Conservation (phyloP, 257 asterid genomes). For the Solanum peruvianum region DNA sequence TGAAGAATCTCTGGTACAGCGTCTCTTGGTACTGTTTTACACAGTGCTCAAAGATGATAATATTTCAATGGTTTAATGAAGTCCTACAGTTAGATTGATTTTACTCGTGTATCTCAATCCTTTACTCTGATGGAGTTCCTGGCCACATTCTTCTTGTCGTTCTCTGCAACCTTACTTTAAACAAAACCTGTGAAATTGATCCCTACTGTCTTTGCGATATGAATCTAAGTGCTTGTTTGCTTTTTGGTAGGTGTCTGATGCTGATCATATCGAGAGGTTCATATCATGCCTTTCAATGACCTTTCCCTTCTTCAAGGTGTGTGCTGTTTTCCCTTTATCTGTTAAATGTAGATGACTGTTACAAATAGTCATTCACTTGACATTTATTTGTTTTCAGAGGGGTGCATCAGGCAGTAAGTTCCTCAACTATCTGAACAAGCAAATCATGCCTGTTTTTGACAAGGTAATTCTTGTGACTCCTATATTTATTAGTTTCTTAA, state of each 20-base stretch:
- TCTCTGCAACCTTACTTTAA: neutral
- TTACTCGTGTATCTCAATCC: neutral
- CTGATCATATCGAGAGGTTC: conserved; percentile 69
- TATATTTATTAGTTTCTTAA: neutral
- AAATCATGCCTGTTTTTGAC: conserved; percentile 81
- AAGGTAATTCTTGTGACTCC: conserved; percentile 38
- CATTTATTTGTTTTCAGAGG: conserved; percentile 40
- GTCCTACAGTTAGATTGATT: neutral
- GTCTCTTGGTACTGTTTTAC: neutral
- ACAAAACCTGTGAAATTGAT: neutral
- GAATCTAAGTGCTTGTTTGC: neutral
- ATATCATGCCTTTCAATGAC: conserved; percentile 74
- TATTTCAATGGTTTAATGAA: neutral
- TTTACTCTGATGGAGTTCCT: neutral
- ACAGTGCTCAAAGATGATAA: neutral
- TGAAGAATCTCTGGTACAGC: neutral
- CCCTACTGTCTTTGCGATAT: neutral
- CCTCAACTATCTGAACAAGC: conserved; percentile 66
- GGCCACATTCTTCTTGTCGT: neutral
- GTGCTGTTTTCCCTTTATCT: neutral
- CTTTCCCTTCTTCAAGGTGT: conserved; percentile 69
- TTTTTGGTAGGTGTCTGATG: conserved; percentile 63
- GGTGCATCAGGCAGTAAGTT: conserved; percentile 90
- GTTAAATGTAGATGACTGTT: neutral
- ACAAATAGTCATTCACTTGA: neutral